These are phyloP conservation scores for Thelonectria discophora DNA, from an alignment of 2,329 filamentous ascomycete species.

Conservation along the genomic window DNA sequence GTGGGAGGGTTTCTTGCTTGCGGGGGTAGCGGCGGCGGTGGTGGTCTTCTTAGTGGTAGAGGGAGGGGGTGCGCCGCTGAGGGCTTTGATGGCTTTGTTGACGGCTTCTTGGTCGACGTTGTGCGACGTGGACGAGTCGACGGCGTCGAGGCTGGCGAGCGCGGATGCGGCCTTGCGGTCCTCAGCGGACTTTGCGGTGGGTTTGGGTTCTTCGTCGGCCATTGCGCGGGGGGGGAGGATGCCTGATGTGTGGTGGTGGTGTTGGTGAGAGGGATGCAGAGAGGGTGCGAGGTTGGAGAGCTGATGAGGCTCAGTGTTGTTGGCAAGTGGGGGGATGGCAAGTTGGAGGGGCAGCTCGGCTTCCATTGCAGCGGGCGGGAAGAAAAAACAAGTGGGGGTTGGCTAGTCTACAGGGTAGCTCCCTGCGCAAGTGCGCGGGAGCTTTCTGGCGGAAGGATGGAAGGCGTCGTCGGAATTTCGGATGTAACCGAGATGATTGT, in stretches of 20 bases:
- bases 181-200: conserved; percentile 71
- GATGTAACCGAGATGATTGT: too few species aligned
- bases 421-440: background rate
- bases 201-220: conserved; percentile 63
- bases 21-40: conserved; percentile 44
- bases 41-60: conserved; percentile 29
- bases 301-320: conserved; percentile 51
- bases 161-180: conserved; percentile 81
- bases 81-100: conserved; percentile 74
- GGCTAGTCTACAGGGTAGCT: conserved; percentile 1
- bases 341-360: conserved; percentile 4
- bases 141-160: conserved; percentile 72
- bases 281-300: conserved; percentile 63
- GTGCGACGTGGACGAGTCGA: conserved; percentile 55
- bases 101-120: conserved; percentile 76
- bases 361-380: conserved; percentile 8
- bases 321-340: conserved; percentile 54
- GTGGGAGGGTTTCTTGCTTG: background rate
- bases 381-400: background rate
- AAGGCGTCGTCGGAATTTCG: too few species aligned
- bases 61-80: conserved; percentile 50
- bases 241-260: background rate
- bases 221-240: conserved; percentile 59
- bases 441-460: background rate
- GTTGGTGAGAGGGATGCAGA: background rate